Evolutionary conservation across 192 early-diverging fungal genomes (phyloP), one percentile per base, ranked within the genome.

Genomic region (Cetraspora pellucida): DNA sequence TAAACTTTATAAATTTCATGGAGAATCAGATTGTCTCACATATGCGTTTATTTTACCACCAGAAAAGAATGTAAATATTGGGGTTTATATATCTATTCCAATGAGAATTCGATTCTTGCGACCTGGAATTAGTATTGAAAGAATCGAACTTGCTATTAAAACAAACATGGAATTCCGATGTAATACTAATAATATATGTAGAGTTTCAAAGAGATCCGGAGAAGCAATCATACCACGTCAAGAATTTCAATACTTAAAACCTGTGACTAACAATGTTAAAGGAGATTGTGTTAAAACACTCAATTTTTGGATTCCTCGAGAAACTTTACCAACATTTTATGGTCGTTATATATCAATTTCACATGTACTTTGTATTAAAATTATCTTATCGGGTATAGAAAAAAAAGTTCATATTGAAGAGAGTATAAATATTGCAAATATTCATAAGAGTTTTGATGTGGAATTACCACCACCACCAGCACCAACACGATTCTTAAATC

Each of bases 31-130:
- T 2, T 55, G 25, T 23, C 8, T 54, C 50, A 54, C 61, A 49
- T 75, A 64, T 75, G 47, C 73, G 0, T 64, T 75, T n/a, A 45
- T 75, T 19, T 64, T 75, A 75, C 73, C 73, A 19, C 73, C 73
- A 6, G 57, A 46, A 44, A 75, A 75, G n/a, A 60, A 49, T 47
- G 23, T 75, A 16, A 75, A 75, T 64, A 44, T 75, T 43, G 73
- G 73, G 46, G 31, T 54, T 9, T 75, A 75, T 64, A 23, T 75
- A 25, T 50, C 73, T 14, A 61, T 75, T 46, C 73, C 73, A 61
- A 63, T 75, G 37, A 23, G 73, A 13, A 50, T 75, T 47, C 58
- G 59, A 50, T 63, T 75, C 21, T 17, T 75, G 6, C 16, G 43
- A 31, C 73, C 57, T 2, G 73, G 73, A 43, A 37, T 75, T 7